Conservation (phyloP, 352 stramenopile species). For the Globisporangium carolinianum region DNA sequence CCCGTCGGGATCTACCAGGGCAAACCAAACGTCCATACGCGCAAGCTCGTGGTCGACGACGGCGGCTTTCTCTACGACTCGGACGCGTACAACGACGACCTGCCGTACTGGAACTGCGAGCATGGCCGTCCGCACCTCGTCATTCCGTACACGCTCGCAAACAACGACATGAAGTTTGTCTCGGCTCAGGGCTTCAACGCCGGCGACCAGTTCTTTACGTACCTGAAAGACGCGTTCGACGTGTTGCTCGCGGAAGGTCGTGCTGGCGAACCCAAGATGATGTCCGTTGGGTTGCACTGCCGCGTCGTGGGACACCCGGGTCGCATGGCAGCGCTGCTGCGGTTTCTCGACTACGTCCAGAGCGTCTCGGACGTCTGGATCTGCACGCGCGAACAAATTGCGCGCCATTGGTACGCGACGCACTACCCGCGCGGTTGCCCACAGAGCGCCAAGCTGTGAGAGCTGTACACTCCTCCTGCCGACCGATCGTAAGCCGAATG, state of each 20-base stretch:
- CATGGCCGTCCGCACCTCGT: slow-evolving; percentile 90
- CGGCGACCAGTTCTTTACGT: slow-evolving; percentile 90
- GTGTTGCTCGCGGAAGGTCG: slow-evolving; percentile 87
- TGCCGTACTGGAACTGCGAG: slow-evolving; percentile 92
- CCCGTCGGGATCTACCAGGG: slow-evolving; percentile 95
- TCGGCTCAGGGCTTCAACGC: slow-evolving; percentile 89
- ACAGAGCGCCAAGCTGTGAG: slow-evolving; percentile 35
- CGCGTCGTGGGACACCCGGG: slow-evolving; percentile 86
- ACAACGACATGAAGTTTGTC: slow-evolving; percentile 97
- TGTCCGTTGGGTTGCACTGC: slow-evolving; percentile 93
- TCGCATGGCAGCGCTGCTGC: slow-evolving; percentile 82
- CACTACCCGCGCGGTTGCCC: slow-evolving; percentile 47
- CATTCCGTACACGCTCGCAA: slow-evolving; percentile 93
- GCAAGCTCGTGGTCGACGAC: slow-evolving; percentile 87
- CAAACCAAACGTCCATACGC: slow-evolving; percentile 92
- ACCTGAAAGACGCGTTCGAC: slow-evolving; percentile 90
- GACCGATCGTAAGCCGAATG: no score
- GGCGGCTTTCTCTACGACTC: slow-evolving; percentile 95
- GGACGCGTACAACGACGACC: slow-evolving; percentile 94
- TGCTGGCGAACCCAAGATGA: slow-evolving; percentile 90
- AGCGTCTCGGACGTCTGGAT: slow-evolving; percentile 88
- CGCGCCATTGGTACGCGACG: slow-evolving; percentile 91
- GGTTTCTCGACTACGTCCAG: slow-evolving; percentile 93
- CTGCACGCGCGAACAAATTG: slow-evolving; percentile 91
- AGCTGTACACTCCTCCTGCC: no score